Percentiles rank a stretch among this genome's conserved stretches.
phyloP scores from a whole-genome alignment of 2,329 filamentous ascomycete genomes.

The Cladosporium velox region DNA sequence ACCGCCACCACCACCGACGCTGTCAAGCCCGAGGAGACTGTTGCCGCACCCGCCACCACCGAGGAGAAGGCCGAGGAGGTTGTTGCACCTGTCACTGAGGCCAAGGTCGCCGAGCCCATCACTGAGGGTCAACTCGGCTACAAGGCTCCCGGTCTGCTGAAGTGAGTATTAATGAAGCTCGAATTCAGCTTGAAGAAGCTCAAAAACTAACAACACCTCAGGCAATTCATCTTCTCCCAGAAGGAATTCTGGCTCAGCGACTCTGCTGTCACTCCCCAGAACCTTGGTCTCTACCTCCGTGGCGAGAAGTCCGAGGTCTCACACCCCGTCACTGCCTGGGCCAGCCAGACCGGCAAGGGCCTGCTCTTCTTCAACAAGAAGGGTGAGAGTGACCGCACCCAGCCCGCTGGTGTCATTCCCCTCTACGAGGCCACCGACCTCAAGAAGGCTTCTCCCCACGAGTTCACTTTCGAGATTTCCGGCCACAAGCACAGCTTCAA shows the following conservation, averaged over 20 bases:
- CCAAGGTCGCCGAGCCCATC: conserved; percentile 63
- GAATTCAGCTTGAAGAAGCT: conserved; percentile 23
- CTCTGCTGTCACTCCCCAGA: conserved; percentile 69
- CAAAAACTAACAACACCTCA: conserved; percentile 41
- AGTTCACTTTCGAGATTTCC: conserved; percentile 83
- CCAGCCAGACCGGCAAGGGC: conserved; percentile 90
- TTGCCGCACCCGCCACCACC: conserved; percentile 31
- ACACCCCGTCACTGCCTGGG: conserved; percentile 83
- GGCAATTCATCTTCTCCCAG: conserved; percentile 88
- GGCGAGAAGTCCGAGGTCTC: conserved; percentile 81
- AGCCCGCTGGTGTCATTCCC: conserved; percentile 73
- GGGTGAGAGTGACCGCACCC: conserved; percentile 71
- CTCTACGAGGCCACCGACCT: conserved; percentile 68
- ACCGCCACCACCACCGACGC: conserved; percentile 39
- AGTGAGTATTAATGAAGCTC: conserved; percentile 62
- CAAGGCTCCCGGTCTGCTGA: conserved; percentile 87
- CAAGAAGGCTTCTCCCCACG: conserved; percentile 71
- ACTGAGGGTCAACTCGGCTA: conserved; percentile 84
- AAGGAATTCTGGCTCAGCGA: conserved; percentile 76
- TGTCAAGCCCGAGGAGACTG: conserved; percentile 21
- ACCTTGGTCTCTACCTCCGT: conserved; percentile 76
- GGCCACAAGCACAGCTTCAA: conserved; percentile 95
- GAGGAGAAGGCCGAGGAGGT: conserved; percentile 40
- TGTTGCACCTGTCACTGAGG: conserved; percentile 45
- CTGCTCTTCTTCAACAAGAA: conserved; percentile 90